Conservation (phyloP, 2,329 filamentous ascomycete genomes). For the Cercospora berteroae region DNA sequence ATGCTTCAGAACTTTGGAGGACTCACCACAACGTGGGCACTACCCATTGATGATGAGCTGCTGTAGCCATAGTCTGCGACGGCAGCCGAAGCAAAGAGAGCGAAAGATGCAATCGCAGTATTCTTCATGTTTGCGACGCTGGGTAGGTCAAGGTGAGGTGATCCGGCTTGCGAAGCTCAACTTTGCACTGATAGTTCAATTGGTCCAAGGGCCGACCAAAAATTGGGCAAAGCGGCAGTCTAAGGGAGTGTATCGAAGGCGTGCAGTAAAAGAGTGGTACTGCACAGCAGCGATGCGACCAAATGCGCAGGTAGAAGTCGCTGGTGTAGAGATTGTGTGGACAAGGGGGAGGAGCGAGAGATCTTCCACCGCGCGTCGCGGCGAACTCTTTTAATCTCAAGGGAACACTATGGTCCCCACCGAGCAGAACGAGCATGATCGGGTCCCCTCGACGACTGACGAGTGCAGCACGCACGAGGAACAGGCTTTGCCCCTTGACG, state of each 20-base stretch:
- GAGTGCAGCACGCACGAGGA: constrained; percentile 20
- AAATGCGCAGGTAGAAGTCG: constrained; percentile 28
- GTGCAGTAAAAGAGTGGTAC: constrained; percentile 36
- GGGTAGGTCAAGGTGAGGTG: background rate
- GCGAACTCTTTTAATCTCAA: constrained; percentile 39
- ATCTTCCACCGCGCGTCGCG: constrained; percentile 29
- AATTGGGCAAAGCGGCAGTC: constrained; percentile 21
- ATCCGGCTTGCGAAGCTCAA: background rate
- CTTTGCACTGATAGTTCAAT: background rate
- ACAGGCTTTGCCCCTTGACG: constrained; percentile 22
- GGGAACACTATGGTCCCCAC: constrained; percentile 12
- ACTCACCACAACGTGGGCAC: constrained; percentile 30
- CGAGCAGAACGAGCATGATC: constrained; percentile 11
- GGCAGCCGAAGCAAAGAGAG: constrained; percentile 26
- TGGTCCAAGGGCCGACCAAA: constrained; percentile 11
- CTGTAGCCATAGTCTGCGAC: constrained; percentile 14
- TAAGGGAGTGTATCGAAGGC: constrained; percentile 30
- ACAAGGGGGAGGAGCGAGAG: constrained; percentile 20
- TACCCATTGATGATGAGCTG: constrained; percentile 27
- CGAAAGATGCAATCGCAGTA: constrained; percentile 28
- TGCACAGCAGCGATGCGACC: constrained; percentile 38
- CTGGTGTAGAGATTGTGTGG: constrained; percentile 29
- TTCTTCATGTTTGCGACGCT: constrained; percentile 22
- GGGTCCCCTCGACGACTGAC: constrained; percentile 11
- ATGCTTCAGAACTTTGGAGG: background rate